A percentile compares a stretch with the other conserved stretches of the same genome.
Evolutionary conservation across 2,329 filamentous ascomycete species (phyloP).

Genomic region (Nothopassalora personata): DNA sequence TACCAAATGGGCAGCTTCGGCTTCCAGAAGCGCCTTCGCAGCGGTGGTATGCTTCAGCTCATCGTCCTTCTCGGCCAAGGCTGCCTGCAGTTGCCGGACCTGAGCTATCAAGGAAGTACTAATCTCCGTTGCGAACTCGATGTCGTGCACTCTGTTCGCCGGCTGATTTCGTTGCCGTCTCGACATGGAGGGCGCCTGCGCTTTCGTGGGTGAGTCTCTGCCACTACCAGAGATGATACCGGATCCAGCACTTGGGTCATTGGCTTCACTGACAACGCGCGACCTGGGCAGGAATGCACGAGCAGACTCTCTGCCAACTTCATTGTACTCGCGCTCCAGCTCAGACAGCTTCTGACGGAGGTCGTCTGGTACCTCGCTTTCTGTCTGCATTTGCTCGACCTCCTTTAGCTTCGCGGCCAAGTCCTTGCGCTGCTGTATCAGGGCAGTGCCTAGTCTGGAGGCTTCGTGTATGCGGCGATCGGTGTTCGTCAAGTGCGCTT

Average conservation of each 20-base stretch:
- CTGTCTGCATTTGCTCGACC: constrained; percentile 67
- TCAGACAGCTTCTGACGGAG: constrained; percentile 76
- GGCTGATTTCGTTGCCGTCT: constrained; percentile 88
- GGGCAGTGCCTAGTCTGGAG: constrained; percentile 77
- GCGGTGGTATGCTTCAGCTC: constrained; percentile 67
- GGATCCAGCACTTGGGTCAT: constrained; percentile 27
- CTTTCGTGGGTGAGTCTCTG: constrained; percentile 80
- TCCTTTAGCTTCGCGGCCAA: constrained; percentile 77
- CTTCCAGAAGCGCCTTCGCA: constrained; percentile 74
- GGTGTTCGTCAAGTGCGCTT: constrained; percentile 88
- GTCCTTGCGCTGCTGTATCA: constrained; percentile 81
- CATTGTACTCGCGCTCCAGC: constrained; percentile 91
- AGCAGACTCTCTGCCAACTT: constrained; percentile 83
- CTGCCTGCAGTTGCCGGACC: constrained; percentile 79
- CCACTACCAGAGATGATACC: constrained; percentile 71
- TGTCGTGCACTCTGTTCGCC: constrained; percentile 82
- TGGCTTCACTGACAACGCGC: constrained; percentile 20
- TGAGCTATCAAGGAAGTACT: constrained; percentile 92
- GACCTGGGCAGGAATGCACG: constrained; percentile 81
- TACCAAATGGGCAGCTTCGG: constrained; percentile 71
- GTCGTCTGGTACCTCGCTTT: constrained; percentile 68
- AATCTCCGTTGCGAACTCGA: constrained; percentile 97
- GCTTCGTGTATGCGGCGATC: constrained; percentile 87
- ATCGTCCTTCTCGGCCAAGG: constrained; percentile 84
- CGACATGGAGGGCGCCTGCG: constrained; percentile 59